Percentiles rank a stretch among this genome's conserved stretches.
Evolutionary conservation across 768 basidiomycete genomes (phyloP).

Genomic region (Solioccasus polychromus): DNA sequence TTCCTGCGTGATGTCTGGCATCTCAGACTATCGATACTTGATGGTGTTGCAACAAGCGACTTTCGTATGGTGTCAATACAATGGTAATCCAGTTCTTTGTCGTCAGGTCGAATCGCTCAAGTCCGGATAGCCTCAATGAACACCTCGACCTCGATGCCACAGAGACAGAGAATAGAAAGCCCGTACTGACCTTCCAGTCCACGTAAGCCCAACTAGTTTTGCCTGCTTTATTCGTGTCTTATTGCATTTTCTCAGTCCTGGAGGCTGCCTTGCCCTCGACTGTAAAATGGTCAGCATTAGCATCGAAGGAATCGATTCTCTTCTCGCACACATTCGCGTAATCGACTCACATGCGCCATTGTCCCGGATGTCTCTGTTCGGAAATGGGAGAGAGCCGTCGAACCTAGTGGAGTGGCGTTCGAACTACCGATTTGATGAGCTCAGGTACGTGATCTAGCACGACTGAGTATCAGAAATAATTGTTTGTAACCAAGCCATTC

Average conservation of each 20-base stretch:
- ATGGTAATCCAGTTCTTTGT: background rate
- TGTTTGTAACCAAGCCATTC: conserved; percentile 66
- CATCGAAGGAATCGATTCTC: conserved; percentile 74
- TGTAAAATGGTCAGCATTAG: conserved; percentile 99
- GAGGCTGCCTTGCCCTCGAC: conserved; percentile 81
- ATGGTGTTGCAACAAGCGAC: conserved; percentile 51
- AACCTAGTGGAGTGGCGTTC: conserved; percentile 85
- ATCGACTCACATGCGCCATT: conserved; percentile 84
- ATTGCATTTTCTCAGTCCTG: no score
- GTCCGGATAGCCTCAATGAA: background rate
- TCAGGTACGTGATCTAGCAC: conserved; percentile 39
- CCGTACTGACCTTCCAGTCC: conserved; percentile 41
- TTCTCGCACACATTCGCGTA: conserved; percentile 82
- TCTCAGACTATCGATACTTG: conserved; percentile 35
- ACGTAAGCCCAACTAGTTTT: conserved; percentile 40
- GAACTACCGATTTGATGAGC: conserved; percentile 67
- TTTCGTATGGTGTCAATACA: background rate
- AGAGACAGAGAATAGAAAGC: conserved; percentile 47
- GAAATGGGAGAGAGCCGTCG: conserved; percentile 83
- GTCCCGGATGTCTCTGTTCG: conserved; percentile 83
- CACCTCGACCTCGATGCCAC: conserved; percentile 18
- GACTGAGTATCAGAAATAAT: background rate
- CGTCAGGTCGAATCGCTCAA: conserved; percentile 1
- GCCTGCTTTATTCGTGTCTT: background rate
- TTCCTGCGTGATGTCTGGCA: no score